These are phyloP conservation scores for Trichophyton verrucosum DNA, from an alignment of 2,329 filamentous ascomycete genomes.

Conservation along the genomic window DNA sequence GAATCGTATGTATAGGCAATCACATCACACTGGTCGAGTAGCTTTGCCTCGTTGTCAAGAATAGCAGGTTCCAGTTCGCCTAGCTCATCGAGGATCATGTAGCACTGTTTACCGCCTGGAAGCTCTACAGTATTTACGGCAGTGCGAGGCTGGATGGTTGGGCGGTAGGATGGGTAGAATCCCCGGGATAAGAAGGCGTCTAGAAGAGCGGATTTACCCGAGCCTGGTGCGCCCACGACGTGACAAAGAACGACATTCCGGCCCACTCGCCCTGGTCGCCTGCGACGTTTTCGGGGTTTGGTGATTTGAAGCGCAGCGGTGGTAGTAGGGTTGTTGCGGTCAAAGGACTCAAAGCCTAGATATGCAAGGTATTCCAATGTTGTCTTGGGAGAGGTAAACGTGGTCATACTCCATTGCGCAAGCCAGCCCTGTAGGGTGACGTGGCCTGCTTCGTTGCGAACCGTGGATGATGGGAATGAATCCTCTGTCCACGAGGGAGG, in stretches of 20 bases:
- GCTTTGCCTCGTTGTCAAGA: slow-evolving; percentile 76
- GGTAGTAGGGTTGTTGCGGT: slow-evolving; percentile 58
- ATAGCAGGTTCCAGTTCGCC: slow-evolving; percentile 93
- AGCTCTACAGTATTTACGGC: slow-evolving; percentile 95
- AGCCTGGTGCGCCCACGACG: slow-evolving; percentile 69
- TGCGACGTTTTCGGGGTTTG: slow-evolving; percentile 74
- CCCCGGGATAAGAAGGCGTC: slow-evolving; percentile 84
- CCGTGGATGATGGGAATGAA: slow-evolving; percentile 83
- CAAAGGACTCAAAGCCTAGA: slow-evolving; percentile 77
- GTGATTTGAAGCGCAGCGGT: slow-evolving; percentile 84
- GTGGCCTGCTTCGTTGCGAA: slow-evolving; percentile 86
- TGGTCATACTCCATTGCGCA: slow-evolving; percentile 99
- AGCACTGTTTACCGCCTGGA: slow-evolving; percentile 90
- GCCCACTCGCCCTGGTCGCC: slow-evolving; percentile 71
- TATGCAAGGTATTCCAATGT: slow-evolving; percentile 94
- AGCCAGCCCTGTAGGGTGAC: slow-evolving; percentile 97
- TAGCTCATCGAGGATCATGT: slow-evolving; percentile 88
- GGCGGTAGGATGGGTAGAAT: slow-evolving; percentile 71
- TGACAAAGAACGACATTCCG: slow-evolving; percentile 93
- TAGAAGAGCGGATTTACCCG: slow-evolving; percentile 82
- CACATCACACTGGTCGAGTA: slow-evolving; percentile 77
- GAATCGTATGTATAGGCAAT: slow-evolving; percentile 96
- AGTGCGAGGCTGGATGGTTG: slow-evolving; percentile 86
- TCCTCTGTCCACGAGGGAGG: slow-evolving; percentile 79
- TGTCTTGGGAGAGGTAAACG: slow-evolving; percentile 87